Evolutionary conservation across 345 rosid species (phyloP).

Genomic region (Excoecaria agallocha): DNA sequence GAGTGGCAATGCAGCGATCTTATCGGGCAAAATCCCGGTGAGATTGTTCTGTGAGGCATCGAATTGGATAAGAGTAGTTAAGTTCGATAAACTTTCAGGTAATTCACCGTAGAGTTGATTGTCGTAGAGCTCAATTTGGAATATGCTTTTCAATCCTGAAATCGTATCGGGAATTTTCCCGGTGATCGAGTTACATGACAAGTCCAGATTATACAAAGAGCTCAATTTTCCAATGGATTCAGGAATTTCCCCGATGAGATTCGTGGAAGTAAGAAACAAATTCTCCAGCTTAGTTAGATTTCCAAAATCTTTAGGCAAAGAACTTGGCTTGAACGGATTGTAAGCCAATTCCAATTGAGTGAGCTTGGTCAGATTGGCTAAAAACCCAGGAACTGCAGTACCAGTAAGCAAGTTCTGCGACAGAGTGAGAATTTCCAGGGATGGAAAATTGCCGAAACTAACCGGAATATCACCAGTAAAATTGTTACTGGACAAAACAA

Average conservation of each 20-base stretch:
- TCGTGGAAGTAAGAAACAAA: constrained; percentile 27
- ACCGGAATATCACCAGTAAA: constrained; percentile 56
- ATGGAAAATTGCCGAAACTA: constrained; percentile 43
- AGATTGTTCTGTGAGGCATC: constrained; percentile 70
- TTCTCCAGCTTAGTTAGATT: constrained; percentile 47
- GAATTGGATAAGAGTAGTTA: constrained; percentile 36
- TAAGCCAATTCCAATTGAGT: constrained; percentile 40
- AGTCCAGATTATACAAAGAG: constrained; percentile 44
- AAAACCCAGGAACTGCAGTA: constrained; percentile 40
- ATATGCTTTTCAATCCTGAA: constrained; percentile 34
- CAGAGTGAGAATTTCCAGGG: constrained; percentile 36
- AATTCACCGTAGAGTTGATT: constrained; percentile 49
- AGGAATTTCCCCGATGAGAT: constrained; percentile 57
- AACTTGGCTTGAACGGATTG: constrained; percentile 38
- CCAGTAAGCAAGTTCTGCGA: constrained; percentile 40
- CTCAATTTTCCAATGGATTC: constrained; percentile 45
- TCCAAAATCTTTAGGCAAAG: constrained; percentile 49
- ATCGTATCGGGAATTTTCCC: constrained; percentile 52
- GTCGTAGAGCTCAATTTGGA: constrained; percentile 45
- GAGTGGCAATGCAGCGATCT: constrained; percentile 43
- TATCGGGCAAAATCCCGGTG: constrained; percentile 46
- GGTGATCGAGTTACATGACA: constrained; percentile 40
- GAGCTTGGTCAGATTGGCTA: constrained; percentile 50
- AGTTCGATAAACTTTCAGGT: constrained; percentile 51
- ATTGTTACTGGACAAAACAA: constrained; percentile 43